A percentile compares a stretch with the other conserved stretches of the same genome.
These are phyloP conservation scores for Ceratobasidium sp. DNA, from an alignment of 1,284 basidiomycete genomes.

Conservation along the genomic window DNA sequence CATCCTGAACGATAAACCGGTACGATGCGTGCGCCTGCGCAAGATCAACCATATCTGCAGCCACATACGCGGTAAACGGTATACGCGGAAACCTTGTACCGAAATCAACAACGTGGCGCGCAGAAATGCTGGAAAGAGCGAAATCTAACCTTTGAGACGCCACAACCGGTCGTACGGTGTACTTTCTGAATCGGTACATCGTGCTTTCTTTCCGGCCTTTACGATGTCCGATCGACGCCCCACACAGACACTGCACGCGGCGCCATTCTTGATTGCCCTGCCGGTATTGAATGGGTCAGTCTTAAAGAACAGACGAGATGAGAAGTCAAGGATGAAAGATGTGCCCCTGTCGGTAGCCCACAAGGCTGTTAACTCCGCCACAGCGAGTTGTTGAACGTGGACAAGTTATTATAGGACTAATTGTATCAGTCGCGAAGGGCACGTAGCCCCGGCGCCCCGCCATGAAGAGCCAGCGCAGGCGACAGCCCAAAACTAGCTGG, in stretches of 20 bases:
- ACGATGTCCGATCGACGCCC: conserved; percentile 76
- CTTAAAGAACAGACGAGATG: conserved; percentile 42
- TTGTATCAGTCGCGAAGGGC: conserved; percentile 85
- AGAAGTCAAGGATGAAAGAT: conserved; percentile 53
- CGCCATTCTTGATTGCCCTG: conserved; percentile 67
- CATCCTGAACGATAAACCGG: conserved; percentile 85
- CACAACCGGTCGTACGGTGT: conserved; percentile 76
- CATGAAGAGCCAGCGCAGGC: conserved; percentile 13
- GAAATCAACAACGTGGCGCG: not conserved
- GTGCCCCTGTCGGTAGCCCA: conserved; percentile 88
- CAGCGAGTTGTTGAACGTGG: conserved; percentile 85
- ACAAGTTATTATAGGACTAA: conserved; percentile 75
- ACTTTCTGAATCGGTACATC: conserved; percentile 79
- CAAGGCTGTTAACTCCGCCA: conserved; percentile 70
- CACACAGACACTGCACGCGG: conserved; percentile 77
- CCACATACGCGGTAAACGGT: conserved; percentile 83
- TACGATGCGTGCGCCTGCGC: conserved; percentile 90
- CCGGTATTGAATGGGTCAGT: conserved; percentile 48
- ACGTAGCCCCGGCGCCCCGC: conserved; percentile 45
- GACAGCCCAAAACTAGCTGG: conserved; percentile 51
- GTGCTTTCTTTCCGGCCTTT: conserved; percentile 61
- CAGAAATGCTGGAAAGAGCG: conserved; percentile 47
- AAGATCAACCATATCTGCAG: conserved; percentile 87
- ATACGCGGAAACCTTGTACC: conserved; percentile 66
- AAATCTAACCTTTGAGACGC: conserved; percentile 32